Percentiles rank a stretch among this genome's conserved stretches.
phyloP scores from a whole-genome alignment of 2,329 filamentous ascomycete species.

The Bisporella sp. region DNA sequence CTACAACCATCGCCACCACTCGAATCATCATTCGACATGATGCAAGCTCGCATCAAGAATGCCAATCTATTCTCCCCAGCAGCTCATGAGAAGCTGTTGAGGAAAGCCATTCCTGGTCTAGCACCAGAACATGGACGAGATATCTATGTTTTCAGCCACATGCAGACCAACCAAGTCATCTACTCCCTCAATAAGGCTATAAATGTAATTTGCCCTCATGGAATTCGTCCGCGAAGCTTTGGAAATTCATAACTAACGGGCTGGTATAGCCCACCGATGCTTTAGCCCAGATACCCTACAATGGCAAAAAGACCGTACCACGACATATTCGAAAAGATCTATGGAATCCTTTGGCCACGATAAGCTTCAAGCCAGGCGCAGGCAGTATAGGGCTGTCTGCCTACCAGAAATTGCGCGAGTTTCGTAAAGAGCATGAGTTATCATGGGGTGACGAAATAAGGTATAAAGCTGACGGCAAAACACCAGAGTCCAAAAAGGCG shows the following conservation, averaged over 20 bases:
- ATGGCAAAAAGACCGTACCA: slow-evolving; percentile 61
- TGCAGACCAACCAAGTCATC: slow-evolving; percentile 33
- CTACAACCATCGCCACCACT: too few species aligned
- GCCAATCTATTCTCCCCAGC: too few species aligned
- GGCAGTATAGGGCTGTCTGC: slow-evolving; percentile 50
- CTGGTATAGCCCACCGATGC: slow-evolving; percentile 35
- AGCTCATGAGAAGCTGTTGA: too few species aligned
- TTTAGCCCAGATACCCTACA: slow-evolving; percentile 54
- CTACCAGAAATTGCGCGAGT: slow-evolving; percentile 58
- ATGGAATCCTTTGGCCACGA: slow-evolving; percentile 54
- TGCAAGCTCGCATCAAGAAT: too few species aligned
- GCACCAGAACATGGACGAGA: slow-evolving; percentile 25
- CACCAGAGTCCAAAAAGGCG: slow-evolving; percentile 24
- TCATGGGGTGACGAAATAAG: slow-evolving; percentile 38
- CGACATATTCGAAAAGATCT: slow-evolving; percentile 59
- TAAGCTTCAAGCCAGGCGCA: slow-evolving; percentile 47
- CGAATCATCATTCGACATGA: too few species aligned
- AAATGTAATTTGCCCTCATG: slow-evolving; percentile 21
- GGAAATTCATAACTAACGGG: neutral
- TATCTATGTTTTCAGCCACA: slow-evolving; percentile 32
- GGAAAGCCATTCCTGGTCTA: too few species aligned
- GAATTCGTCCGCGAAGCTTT: neutral
- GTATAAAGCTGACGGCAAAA: slow-evolving; percentile 1
- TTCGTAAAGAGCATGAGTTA: slow-evolving; percentile 55
- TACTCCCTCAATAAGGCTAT: slow-evolving; percentile 31